Evolutionary conservation across 78 protist genomes (phyloP).

Genomic region (Trichosphaerium sp.): DNA sequence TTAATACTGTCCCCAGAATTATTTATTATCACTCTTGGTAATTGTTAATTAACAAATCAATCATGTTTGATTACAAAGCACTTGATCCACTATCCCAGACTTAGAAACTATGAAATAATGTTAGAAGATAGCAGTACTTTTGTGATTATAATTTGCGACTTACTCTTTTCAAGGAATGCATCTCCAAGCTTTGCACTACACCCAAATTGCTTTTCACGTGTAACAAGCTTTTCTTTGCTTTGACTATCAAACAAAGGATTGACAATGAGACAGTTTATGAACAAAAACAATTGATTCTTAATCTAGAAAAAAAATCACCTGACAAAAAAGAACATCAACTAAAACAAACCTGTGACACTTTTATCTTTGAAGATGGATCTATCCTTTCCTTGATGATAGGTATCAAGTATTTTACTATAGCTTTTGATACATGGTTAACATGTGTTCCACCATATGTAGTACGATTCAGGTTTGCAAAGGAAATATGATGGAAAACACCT

Average conservation of each 20-base stretch:
- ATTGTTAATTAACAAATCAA: no score
- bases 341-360: slow-evolving; percentile 45
- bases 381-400: slow-evolving; percentile 18
- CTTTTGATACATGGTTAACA: slow-evolving; percentile 71
- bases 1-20: no score
- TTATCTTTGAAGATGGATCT: no score
- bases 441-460: slow-evolving; percentile 96
- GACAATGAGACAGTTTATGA: slow-evolving; percentile 86
- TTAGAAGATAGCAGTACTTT: neutral
- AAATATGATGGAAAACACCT: slow-evolving; percentile 57
- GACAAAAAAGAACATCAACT: slow-evolving; percentile 32
- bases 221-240: slow-evolving; percentile 84
- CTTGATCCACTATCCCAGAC: slow-evolving; percentile 51
- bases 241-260: slow-evolving; percentile 98
- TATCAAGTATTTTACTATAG: slow-evolving; percentile 11
- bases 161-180: slow-evolving; percentile 24
- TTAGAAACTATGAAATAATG: slow-evolving; percentile 14
- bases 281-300: slow-evolving; percentile 69
- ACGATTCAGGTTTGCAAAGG: slow-evolving; percentile 91
- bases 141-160: neutral
- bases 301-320: slow-evolving; percentile 66
- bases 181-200: slow-evolving; percentile 60
- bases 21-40: no score
- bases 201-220: slow-evolving; percentile 64
- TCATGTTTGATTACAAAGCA: no score